These are phyloP conservation scores for Lichtheimia ramosa DNA, from an alignment of 371 early-diverging fungal species.

Conservation along the genomic window DNA sequence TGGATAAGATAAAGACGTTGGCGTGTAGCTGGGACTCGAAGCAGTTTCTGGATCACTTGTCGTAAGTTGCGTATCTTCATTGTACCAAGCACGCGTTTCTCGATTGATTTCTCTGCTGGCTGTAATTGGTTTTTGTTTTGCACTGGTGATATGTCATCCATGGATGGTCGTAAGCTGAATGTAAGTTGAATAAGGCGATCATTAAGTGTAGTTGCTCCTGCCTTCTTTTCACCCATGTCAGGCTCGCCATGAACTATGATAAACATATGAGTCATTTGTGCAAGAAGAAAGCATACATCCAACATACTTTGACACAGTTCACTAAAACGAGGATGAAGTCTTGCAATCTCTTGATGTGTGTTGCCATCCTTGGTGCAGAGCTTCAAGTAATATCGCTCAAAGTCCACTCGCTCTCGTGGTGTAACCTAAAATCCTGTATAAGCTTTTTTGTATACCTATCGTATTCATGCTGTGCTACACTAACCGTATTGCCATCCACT, in stretches of 20 bases:
- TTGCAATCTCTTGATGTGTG: conserved; percentile 36
- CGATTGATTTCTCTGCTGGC: conserved; percentile 19
- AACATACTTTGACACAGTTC: conserved; percentile 53
- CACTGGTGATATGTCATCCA: too few species aligned
- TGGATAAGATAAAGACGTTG: conserved; percentile 36
- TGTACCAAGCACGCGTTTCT: conserved; percentile 52
- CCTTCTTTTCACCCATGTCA: conserved; percentile 22
- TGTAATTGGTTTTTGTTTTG: too few species aligned
- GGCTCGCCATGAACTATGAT: conserved; percentile 57
- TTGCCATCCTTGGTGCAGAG: conserved; percentile 40
- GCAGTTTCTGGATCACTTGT: conserved; percentile 37
- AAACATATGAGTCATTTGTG: background rate
- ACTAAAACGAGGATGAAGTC: conserved; percentile 56
- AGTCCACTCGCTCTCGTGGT: conserved; percentile 57
- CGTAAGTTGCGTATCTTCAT: conserved; percentile 43
- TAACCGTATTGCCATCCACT: conserved; percentile 47
- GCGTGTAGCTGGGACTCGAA: conserved; percentile 31
- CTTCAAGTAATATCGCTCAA: conserved; percentile 77
- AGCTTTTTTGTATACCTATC: background rate
- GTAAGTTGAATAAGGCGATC: conserved; percentile 53
- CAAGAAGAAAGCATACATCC: background rate
- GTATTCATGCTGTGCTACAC: background rate
- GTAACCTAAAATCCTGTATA: conserved; percentile 28
- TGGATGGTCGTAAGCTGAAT: conserved; percentile 5
- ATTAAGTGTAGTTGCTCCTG: conserved; percentile 54